Evolutionary conservation across 2,329 filamentous ascomycete species (phyloP).

Genomic region (Diaporthe eres): DNA sequence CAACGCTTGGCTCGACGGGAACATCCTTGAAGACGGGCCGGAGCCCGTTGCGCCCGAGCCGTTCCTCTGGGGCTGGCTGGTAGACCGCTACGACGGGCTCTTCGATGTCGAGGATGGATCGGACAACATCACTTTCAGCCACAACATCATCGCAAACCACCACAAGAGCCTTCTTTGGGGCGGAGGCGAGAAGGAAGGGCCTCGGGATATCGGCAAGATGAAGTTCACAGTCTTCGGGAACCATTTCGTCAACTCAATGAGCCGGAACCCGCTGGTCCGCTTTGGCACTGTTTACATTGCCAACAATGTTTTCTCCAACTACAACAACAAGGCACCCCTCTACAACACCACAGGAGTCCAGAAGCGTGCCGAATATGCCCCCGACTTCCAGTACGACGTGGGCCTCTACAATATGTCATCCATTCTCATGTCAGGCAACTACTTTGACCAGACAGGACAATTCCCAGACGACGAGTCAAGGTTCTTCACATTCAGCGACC

Average conservation of each 20-base stretch:
- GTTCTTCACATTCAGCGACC: constrained; percentile 27
- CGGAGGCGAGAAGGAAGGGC: constrained; percentile 26
- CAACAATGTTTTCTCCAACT: constrained; percentile 29
- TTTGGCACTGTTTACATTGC: constrained; percentile 31
- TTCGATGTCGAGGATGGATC: constrained; percentile 31
- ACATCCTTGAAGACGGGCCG: constrained; percentile 28
- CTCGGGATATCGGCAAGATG: constrained; percentile 29
- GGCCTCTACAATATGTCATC: constrained; percentile 33
- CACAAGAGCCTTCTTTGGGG: constrained; percentile 31
- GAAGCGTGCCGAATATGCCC: background rate
- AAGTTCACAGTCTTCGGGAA: constrained; percentile 27
- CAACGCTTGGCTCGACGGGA: constrained; percentile 25
- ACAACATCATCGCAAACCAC: constrained; percentile 35
- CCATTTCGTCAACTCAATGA: constrained; percentile 35
- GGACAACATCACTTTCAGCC: constrained; percentile 30
- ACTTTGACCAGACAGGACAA: constrained; percentile 25
- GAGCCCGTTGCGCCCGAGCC: constrained; percentile 15
- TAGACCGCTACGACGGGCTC: constrained; percentile 25
- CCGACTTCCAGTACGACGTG: constrained; percentile 27
- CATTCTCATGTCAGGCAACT: constrained; percentile 27
- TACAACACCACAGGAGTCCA: background rate
- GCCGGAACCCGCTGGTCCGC: constrained; percentile 31
- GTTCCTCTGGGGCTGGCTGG: constrained; percentile 29
- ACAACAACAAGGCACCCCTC: constrained; percentile 18
- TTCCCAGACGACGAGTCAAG: constrained; percentile 12